Conservation (phyloP, 192 early-diverging fungal species). For the Backusella psychrophila region DNA sequence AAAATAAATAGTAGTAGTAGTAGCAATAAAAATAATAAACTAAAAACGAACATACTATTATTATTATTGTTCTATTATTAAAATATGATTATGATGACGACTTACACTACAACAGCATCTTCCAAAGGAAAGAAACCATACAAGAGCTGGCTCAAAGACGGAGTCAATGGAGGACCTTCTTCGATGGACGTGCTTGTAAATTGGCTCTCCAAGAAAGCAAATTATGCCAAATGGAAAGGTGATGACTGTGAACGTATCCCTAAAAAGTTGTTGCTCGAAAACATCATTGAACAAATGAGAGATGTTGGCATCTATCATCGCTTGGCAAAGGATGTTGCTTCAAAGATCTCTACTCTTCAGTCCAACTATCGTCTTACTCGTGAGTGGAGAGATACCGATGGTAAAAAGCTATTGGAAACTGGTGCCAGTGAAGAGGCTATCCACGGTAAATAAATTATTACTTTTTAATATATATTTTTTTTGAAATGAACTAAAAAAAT, state of each 20-base stretch:
- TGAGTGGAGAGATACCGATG: conserved; percentile 33
- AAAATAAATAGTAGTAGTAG: not conserved
- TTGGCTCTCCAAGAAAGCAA: conserved; percentile 30
- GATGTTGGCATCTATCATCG: conserved; percentile 29
- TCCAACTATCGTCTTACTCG: conserved; percentile 30
- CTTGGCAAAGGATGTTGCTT: conserved; percentile 28
- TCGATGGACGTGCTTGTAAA: conserved; percentile 31
- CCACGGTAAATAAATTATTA: conserved; percentile 21
- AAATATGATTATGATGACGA: conserved; percentile 28
- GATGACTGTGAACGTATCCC: conserved; percentile 31
- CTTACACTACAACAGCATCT: conserved; percentile 16
- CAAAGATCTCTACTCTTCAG: conserved; percentile 31
- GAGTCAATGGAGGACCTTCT: conserved; percentile 27
- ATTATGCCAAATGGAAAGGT: conserved; percentile 32
- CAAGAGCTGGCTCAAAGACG: conserved; percentile 33
- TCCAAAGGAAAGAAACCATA: conserved; percentile 32
- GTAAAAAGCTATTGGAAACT: conserved; percentile 18
- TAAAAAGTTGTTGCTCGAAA: conserved; percentile 26
- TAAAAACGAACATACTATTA: not conserved
- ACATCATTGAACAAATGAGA: conserved; percentile 31
- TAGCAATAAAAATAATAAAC: not conserved
- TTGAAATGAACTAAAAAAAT: not conserved
- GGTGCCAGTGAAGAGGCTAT: conserved; percentile 25
- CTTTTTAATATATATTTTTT: not conserved
- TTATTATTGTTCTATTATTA: not conserved